Percentiles rank a stretch among this genome's conserved stretches.
These are phyloP conservation scores for Russula virescens DNA, from an alignment of 768 basidiomycete species.

Conservation along the genomic window DNA sequence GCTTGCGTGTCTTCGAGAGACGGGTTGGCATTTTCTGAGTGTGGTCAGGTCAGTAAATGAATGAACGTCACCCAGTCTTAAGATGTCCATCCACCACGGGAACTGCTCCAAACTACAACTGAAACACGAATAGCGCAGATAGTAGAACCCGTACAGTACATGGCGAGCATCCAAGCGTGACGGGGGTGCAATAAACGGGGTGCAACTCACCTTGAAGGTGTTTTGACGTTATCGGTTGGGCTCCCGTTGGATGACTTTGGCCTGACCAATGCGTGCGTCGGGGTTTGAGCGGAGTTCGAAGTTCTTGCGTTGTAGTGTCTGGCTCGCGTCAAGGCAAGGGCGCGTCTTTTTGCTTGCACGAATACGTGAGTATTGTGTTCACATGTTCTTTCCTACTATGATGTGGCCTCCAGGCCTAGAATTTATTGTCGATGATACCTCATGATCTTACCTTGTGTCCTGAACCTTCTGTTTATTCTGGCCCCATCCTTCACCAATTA, in stretches of 20 bases:
- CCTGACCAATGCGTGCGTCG: conserved; percentile 3
- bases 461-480: conserved; percentile 34
- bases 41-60: conserved; percentile 27
- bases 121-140: neutral
- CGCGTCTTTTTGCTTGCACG: neutral
- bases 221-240: conserved; percentile 27
- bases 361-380: conserved; percentile 18
- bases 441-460: conserved; percentile 48
- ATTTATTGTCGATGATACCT: conserved; percentile 63
- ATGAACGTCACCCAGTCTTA: conserved; percentile 22
- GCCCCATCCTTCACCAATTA: neutral
- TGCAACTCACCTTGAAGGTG: conserved; percentile 64
- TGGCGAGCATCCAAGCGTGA: conserved; percentile 25
- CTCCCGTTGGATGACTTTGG: conserved; percentile 5
- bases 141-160: conserved; percentile 10
- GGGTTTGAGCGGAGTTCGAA: conserved; percentile 21
- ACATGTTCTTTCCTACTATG: conserved; percentile 31
- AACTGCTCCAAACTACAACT: conserved; percentile 4
- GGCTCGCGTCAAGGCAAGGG: neutral
- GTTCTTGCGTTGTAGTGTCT: neutral
- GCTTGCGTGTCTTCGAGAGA: conserved; percentile 96
- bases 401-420: conserved; percentile 43
- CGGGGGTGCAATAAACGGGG: conserved; percentile 23
- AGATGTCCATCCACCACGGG: conserved; percentile 48
- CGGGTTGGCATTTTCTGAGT: conserved; percentile 84